Base-by-base conservation (phyloP, 192 early-diverging fungal genomes). In the Pilobolus umbonatus region DNA sequence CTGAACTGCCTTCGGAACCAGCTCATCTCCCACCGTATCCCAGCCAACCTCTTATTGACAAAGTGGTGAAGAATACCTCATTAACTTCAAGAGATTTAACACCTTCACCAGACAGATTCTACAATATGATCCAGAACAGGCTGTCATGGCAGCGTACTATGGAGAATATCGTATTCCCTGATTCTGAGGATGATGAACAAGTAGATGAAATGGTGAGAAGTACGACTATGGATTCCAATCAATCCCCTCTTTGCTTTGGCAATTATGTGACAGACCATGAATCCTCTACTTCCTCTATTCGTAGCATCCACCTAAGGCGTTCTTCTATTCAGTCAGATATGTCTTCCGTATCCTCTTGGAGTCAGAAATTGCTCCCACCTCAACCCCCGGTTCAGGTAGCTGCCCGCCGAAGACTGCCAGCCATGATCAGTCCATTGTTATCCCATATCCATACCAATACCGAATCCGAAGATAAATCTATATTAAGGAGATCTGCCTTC, bases 241-340 rank as follows among this genome's bases (percentile, higher is more conserved):
- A 53, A 4, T 40, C 61, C 10, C 51, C 66, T 4, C 57, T 57
- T 11, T 61, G 64, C 5, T 69, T 69, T 39, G 42, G 32, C 11
- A 38, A 50, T 32, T 69, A 69, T 39, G 55, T 57, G 3, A 47
- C 56, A 19, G 67, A 69, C 34, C 56, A 57, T 54, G 67, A 69
- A 29, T 69, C 67, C 4, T 69, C 67, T 5, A 69, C 61, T 15
- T 69, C 67, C 7, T 69, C 67, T 1, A 69, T 69, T 60, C 57
- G 61, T 29, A 69, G 67, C 43, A 59, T 43, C 26, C 67, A 69
- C 31, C 22, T 69, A 10, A 62, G 67, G 15, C 29, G 67, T 15
- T 69, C 67, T 5, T 69, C 67, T 12, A 58, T 69, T 14, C 61
- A 62, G 38, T 69, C 67, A 2, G 67, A 69, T 39, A 39, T 10